Conservation (phyloP, 208 protist genomes). For the Leishmania tarentolae region DNA sequence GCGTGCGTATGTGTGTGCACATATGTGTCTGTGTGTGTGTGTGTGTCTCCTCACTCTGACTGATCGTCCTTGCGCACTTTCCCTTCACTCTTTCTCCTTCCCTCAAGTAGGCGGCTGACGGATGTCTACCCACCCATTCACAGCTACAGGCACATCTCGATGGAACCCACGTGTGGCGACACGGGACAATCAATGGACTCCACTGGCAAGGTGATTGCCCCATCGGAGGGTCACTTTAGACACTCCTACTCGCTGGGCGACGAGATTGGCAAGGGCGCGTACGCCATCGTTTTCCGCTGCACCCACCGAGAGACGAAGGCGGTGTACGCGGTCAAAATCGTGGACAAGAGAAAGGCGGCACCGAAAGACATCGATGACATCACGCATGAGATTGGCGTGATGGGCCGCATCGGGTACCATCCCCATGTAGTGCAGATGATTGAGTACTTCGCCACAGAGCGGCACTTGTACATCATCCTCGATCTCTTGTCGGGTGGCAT, state of each 20-base stretch:
- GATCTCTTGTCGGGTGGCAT: slow-evolving; percentile 99
- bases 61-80: background rate
- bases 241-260: slow-evolving; percentile 53
- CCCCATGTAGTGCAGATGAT: slow-evolving; percentile 92
- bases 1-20: background rate
- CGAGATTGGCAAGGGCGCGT: slow-evolving; percentile 73
- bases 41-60: background rate
- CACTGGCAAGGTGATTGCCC: slow-evolving; percentile 3
- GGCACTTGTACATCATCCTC: slow-evolving; percentile 94
- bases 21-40: background rate
- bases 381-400: slow-evolving; percentile 77
- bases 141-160: background rate
- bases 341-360: slow-evolving; percentile 73
- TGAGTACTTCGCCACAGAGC: slow-evolving; percentile 91
- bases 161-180: background rate
- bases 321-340: slow-evolving; percentile 79
- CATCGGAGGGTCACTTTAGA: slow-evolving; percentile 47
- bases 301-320: slow-evolving; percentile 47
- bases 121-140: background rate
- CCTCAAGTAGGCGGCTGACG: background rate
- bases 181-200: background rate
- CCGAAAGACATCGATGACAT: slow-evolving; percentile 79
- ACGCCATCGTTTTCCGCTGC: slow-evolving; percentile 78
- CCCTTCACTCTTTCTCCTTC: background rate
- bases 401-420: slow-evolving; percentile 72